These are phyloP conservation scores for Vitis amurensis DNA, from an alignment of 164 flowering plant genomes.

Conservation along the genomic window DNA sequence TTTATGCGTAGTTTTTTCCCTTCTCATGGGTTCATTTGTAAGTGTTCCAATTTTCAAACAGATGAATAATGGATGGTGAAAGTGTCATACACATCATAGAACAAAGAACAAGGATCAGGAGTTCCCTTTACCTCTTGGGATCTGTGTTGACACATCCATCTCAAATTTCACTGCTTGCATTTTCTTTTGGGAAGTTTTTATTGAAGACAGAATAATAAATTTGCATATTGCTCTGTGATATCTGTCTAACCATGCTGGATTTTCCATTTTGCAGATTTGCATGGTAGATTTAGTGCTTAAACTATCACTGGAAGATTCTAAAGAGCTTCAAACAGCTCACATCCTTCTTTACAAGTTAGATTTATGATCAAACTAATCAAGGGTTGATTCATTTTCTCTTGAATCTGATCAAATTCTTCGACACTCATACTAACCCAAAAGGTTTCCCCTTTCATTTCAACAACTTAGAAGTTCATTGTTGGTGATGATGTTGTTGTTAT, in stretches of 20 bases:
- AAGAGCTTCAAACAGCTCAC: conserved; percentile 83
- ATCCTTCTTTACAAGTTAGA: conserved; percentile 85
- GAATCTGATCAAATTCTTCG: conserved; percentile 64
- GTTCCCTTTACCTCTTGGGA: too few relatives aligned
- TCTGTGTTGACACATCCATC: neutral
- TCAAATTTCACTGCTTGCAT: too few relatives aligned
- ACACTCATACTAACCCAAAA: conserved; percentile 77
- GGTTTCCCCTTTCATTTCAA: conserved; percentile 34
- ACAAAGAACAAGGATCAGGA: too few relatives aligned
- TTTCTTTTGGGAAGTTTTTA: neutral
- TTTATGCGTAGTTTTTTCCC: too few relatives aligned
- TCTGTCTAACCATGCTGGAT: too few relatives aligned
- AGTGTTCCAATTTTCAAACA: too few relatives aligned
- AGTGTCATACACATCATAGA: too few relatives aligned
- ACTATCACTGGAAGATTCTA: conserved; percentile 61
- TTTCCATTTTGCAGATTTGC: conserved; percentile 55
- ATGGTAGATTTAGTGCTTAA: conserved; percentile 85
- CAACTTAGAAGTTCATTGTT: too few relatives aligned
- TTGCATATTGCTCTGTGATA: too few relatives aligned
- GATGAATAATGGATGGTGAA: too few relatives aligned
- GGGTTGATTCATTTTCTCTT: conserved; percentile 87
- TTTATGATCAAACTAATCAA: conserved; percentile 96
- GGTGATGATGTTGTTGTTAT: neutral
- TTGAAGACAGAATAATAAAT: too few relatives aligned
- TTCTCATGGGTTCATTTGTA: too few relatives aligned